Evolutionary conservation across 345 rosid genomes (phyloP).

Genomic region (Salix dunnii): DNA sequence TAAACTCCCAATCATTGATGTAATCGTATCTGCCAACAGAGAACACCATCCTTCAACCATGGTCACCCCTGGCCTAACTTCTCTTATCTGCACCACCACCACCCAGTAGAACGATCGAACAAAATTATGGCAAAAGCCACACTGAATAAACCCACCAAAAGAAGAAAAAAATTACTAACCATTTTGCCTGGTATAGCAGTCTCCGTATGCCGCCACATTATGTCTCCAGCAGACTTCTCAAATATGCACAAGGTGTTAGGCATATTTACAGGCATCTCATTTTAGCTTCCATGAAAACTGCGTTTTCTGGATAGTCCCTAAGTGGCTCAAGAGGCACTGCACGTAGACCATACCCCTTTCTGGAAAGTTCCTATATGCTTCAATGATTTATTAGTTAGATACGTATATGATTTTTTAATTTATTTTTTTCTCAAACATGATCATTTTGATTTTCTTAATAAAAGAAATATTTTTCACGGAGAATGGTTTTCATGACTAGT

Average conservation of each 20-base stretch:
- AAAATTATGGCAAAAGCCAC: not conserved
- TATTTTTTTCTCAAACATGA: too few species aligned
- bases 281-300: too few species aligned
- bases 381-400: too few species aligned
- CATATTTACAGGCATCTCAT: too few species aligned
- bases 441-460: too few species aligned
- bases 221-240: not conserved
- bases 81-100: conserved; percentile 32
- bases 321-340: not conserved
- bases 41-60: conserved; percentile 48
- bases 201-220: conserved; percentile 1
- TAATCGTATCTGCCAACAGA: conserved; percentile 6
- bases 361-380: too few species aligned
- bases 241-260: not conserved
- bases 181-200: not conserved
- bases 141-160: not conserved
- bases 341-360: not conserved
- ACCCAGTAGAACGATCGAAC: not conserved
- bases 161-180: not conserved
- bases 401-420: too few species aligned
- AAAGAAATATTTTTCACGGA: too few species aligned
- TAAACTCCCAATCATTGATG: not conserved
- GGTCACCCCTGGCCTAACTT: conserved; percentile 45
- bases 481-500: too few species aligned
- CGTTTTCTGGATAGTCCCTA: not conserved